Percentiles rank a stretch among this genome's conserved stretches.
Evolutionary conservation across 2,329 filamentous ascomycete genomes (phyloP).

Genomic region (Didymellaceae sp.): DNA sequence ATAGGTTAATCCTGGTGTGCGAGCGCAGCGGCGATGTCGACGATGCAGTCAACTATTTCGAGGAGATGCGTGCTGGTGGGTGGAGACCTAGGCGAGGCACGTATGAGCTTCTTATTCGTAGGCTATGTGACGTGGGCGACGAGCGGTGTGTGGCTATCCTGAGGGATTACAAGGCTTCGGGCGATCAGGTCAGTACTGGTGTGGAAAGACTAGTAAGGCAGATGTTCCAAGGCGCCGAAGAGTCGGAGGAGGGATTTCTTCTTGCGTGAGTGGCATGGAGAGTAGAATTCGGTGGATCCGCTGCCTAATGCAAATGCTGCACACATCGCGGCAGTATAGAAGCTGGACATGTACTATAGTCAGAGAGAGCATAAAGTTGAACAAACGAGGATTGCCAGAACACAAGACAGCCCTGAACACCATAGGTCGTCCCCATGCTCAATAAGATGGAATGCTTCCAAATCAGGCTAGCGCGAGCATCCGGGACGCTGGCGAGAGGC

Average conservation of each 20-base stretch:
- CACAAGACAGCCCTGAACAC: too few species aligned
- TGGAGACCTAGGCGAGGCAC: slow-evolving; percentile 27
- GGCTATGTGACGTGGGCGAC: slow-evolving; percentile 19
- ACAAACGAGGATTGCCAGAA: too few species aligned
- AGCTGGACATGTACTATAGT: too few species aligned
- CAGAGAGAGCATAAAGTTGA: too few species aligned
- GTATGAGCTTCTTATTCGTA: slow-evolving; percentile 25
- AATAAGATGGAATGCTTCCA: too few species aligned
- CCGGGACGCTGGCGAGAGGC: too few species aligned
- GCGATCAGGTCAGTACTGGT: slow-evolving; percentile 19
- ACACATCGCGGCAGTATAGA: too few species aligned
- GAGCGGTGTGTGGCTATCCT: slow-evolving; percentile 27
- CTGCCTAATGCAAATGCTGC: too few species aligned
- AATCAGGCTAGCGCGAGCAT: too few species aligned
- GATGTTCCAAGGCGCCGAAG: slow-evolving; percentile 16
- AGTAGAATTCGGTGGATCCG: too few species aligned
- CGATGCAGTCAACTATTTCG: slow-evolving; percentile 58
- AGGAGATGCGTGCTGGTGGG: slow-evolving; percentile 53
- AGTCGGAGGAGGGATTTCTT: neutral
- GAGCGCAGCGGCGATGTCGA: slow-evolving; percentile 48
- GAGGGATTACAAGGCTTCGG: slow-evolving; percentile 25
- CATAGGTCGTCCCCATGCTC: too few species aligned
- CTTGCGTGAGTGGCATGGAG: too few species aligned
- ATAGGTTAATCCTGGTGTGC: slow-evolving; percentile 66
- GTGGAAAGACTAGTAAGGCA: slow-evolving; percentile 23